These are phyloP conservation scores for Flaveria trinervia DNA, from an alignment of 129 eudicot species.

Conservation along the genomic window DNA sequence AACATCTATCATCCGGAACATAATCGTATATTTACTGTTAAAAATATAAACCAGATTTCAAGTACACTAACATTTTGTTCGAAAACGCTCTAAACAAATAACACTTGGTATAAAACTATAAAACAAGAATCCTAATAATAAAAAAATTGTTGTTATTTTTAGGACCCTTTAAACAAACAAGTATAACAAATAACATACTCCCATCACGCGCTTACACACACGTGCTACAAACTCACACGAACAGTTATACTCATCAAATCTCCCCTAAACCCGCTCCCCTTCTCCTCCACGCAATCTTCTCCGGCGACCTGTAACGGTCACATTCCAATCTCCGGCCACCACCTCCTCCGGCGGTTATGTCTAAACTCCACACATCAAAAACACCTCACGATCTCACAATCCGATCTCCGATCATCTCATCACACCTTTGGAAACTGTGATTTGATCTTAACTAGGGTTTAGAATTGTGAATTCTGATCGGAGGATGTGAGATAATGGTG, in stretches of 20 bases:
- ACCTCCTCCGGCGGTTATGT: constrained; percentile 19
- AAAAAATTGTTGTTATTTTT: background rate
- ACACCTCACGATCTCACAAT: background rate
- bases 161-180: background rate
- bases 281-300: constrained; percentile 34
- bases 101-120: no score
- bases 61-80: no score
- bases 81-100: no score
- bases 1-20: no score
- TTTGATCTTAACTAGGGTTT: constrained; percentile 33
- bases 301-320: constrained; percentile 36
- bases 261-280: constrained; percentile 31
- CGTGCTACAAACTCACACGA: constrained; percentile 21
- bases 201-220: constrained; percentile 25
- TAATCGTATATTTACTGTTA: no score
- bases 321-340: constrained; percentile 18
- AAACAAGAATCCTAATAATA: background rate
- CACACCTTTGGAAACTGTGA: background rate
- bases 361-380: constrained; percentile 22
- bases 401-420: constrained; percentile 3
- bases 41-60: no score
- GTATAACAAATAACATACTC: constrained; percentile 7
- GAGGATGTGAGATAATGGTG: constrained; percentile 44
- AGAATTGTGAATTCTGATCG: constrained; percentile 20
- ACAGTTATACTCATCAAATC: constrained; percentile 33